Percentiles rank a stretch among this genome's conserved stretches.
phyloP scores from a whole-genome alignment of 1,139 yeast species.

The Maudiozyma humilis region DNA sequence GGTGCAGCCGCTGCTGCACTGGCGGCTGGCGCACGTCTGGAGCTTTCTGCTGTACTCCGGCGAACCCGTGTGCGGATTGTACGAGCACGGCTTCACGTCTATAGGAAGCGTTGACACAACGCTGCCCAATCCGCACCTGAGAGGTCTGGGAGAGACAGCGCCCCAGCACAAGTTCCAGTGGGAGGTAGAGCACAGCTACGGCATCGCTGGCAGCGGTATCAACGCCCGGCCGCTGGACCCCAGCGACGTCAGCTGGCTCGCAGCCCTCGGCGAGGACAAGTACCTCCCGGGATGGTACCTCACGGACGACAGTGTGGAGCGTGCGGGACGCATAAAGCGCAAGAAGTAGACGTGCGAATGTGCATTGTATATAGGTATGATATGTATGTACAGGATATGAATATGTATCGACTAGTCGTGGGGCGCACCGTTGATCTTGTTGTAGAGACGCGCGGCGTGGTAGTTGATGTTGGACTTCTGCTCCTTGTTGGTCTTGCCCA shows the following conservation, averaged over 20 bases:
- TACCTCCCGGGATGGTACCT: conserved; percentile 32
- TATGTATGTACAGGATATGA: not conserved
- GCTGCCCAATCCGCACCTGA: conserved; percentile 27
- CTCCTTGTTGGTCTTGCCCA: conserved; percentile 22
- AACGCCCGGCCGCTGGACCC: conserved; percentile 10
- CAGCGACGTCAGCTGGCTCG: conserved; percentile 10
- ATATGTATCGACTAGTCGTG: conserved; percentile 41
- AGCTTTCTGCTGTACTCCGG: conserved; percentile 28
- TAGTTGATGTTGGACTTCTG: conserved; percentile 48
- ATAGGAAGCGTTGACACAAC: conserved; percentile 27
- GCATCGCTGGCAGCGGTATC: conserved; percentile 3
- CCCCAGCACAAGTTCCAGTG: conserved; percentile 17
- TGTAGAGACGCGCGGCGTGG: conserved; percentile 75
- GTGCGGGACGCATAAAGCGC: conserved; percentile 27
- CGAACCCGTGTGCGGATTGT: conserved; percentile 31
- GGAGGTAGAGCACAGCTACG: conserved; percentile 23
- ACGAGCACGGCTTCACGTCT: conserved; percentile 29
- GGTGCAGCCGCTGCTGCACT: conserved; percentile 31
- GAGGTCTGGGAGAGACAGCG: not conserved
- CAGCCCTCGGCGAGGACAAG: conserved; percentile 6
- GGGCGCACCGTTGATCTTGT: conserved; percentile 67
- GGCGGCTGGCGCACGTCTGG: conserved; percentile 31
- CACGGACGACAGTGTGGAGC: conserved; percentile 25
- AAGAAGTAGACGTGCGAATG: not conserved
- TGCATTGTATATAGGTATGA: not conserved